These are phyloP conservation scores for Sporothrix brunneoviolacea DNA, from an alignment of 2,329 filamentous ascomycete species.

Conservation along the genomic window DNA sequence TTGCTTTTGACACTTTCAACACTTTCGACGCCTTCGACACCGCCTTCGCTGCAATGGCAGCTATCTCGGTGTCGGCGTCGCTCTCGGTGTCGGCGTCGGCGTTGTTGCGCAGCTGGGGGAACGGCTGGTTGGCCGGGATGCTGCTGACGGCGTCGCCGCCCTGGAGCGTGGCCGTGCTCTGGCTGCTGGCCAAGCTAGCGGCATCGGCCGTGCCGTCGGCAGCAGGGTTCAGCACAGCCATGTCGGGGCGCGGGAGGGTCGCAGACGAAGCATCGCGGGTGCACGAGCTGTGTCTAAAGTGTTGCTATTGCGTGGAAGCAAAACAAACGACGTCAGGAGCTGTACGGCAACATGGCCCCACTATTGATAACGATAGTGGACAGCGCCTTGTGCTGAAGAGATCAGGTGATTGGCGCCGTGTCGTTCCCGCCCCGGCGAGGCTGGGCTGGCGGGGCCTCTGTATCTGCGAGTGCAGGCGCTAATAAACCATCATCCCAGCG, in stretches of 20 bases:
- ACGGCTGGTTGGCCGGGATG: conserved; percentile 22
- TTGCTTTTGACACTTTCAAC: conserved; percentile 15
- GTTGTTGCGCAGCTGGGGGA: conserved; percentile 37
- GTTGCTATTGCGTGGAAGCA: too few relatives aligned
- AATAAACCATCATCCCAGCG: not conserved
- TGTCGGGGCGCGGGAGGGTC: not conserved
- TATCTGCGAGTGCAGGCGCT: not conserved
- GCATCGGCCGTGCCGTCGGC: conserved; percentile 13
- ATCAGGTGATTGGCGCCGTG: too few relatives aligned
- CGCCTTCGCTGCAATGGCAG: not conserved
- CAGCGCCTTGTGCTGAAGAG: too few relatives aligned
- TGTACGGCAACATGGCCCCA: not conserved
- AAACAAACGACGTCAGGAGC: not conserved
- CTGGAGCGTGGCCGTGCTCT: conserved; percentile 14
- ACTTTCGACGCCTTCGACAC: conserved; percentile 14
- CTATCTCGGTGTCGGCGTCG: conserved; percentile 13
- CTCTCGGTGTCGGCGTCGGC: conserved; percentile 29
- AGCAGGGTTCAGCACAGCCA: conserved; percentile 10
- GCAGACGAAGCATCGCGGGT: too few relatives aligned
- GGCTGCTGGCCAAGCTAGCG: conserved; percentile 17
- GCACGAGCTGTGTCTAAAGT: not conserved
- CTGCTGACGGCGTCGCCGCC: conserved; percentile 18
- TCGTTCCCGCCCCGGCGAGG: too few relatives aligned
- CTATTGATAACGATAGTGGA: too few relatives aligned
- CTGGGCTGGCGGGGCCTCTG: too few relatives aligned